Evolutionary conservation across 1,284 basidiomycete species (phyloP).

Genomic region (Apiotrichum veenhuisii): DNA sequence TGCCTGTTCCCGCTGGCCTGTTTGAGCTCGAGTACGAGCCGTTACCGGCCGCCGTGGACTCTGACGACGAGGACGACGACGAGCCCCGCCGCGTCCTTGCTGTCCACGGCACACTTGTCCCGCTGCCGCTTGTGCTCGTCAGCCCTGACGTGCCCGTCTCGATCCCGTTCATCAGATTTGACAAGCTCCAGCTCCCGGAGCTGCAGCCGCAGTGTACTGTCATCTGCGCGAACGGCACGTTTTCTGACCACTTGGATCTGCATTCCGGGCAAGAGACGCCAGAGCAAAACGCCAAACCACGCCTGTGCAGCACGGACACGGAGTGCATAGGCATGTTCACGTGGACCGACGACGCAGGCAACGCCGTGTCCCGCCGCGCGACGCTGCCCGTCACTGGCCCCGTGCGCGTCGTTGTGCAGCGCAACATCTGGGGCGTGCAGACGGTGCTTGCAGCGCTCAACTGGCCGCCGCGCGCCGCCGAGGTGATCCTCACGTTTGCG

Average conservation of each 20-base stretch:
- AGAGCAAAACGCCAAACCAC: not conserved
- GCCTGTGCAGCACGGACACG: conserved; percentile 6
- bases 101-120: conserved; percentile 27
- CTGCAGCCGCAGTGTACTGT: not conserved
- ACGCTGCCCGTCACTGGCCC: conserved; percentile 19
- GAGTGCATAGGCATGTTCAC: conserved; percentile 14
- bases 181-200: conserved; percentile 10
- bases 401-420: conserved; percentile 21
- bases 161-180: conserved; percentile 31
- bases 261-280: not conserved
- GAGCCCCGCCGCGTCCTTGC: conserved; percentile 8
- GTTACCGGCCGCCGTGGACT: not conserved
- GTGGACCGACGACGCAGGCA: conserved; percentile 23
- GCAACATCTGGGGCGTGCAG: conserved; percentile 26
- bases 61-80: conserved; percentile 11
- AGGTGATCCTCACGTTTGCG: conserved; percentile 18
- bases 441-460: conserved; percentile 20
- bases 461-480: conserved; percentile 25
- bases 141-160: conserved; percentile 18
- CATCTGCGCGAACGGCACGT: conserved; percentile 5
- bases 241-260: not conserved
- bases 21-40: conserved; percentile 29
- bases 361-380: conserved; percentile 1
- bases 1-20: conserved; percentile 6
- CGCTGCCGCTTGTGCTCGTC: conserved; percentile 27